Conservation (phyloP, 116 monocot genomes). For the Zostera marina region DNA sequence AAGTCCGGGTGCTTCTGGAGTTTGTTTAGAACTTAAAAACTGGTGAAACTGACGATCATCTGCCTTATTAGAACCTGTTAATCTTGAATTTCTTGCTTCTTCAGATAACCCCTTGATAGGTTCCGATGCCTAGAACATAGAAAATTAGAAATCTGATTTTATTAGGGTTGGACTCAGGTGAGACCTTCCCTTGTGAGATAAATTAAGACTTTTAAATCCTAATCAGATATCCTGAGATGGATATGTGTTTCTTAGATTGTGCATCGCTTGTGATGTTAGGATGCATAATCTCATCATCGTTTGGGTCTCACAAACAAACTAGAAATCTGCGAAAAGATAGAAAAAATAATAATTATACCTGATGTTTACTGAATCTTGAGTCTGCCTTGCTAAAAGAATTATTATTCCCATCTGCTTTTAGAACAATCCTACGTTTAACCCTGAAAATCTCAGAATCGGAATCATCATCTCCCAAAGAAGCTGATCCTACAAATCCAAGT, state of each 20-base stretch:
- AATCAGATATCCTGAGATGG: no score
- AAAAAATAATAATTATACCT: slow-evolving; percentile 1
- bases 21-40: not conserved
- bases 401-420: slow-evolving; percentile 18
- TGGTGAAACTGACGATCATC: not conserved
- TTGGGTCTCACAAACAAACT: no score
- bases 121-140: slow-evolving; percentile 1
- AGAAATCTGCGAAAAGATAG: no score
- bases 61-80: not conserved
- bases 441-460: slow-evolving; percentile 55
- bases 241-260: no score
- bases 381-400: no score
- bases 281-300: no score
- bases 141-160: no score
- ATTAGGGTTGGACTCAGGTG: no score
- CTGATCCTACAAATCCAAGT: not conserved
- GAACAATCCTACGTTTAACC: slow-evolving; percentile 30
- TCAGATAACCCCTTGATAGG: slow-evolving; percentile 1
- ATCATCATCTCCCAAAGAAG: slow-evolving; percentile 20
- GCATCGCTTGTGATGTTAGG: no score
- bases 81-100: not conserved
- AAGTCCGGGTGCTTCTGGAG: not conserved
- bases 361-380: not conserved
- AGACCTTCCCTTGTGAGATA: no score
- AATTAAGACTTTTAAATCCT: no score